Percentiles rank a stretch among this genome's conserved stretches.
These are phyloP conservation scores for Lactarius psammicola DNA, from an alignment of 768 basidiomycete species.

Conservation along the genomic window DNA sequence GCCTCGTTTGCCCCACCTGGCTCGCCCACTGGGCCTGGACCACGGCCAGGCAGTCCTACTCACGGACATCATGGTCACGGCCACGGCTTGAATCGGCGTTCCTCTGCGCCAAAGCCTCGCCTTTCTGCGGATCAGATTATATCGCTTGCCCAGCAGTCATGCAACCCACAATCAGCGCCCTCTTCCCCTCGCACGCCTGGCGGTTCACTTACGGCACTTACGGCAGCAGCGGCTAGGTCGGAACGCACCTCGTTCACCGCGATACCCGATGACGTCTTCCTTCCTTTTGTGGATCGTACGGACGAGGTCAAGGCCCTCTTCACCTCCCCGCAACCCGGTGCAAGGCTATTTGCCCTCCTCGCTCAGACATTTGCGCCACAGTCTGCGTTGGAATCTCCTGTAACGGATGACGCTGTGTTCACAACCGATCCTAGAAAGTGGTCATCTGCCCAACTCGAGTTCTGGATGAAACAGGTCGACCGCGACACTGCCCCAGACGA, in stretches of 20 bases:
- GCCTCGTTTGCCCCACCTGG: conserved; percentile 51
- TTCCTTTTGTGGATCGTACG: conserved; percentile 85
- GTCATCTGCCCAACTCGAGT: conserved; percentile 67
- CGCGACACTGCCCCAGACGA: conserved; percentile 65
- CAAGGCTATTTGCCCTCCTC: conserved; percentile 69
- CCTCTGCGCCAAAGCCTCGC: conserved; percentile 38
- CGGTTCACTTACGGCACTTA: conserved; percentile 25
- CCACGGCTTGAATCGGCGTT: conserved; percentile 45
- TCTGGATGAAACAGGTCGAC: conserved; percentile 64
- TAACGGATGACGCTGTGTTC: conserved; percentile 35
- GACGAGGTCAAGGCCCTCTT: conserved; percentile 72
- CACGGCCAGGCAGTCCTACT: conserved; percentile 31
- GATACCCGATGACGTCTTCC: conserved; percentile 70
- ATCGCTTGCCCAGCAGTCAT: conserved; percentile 66
- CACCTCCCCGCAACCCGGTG: conserved; percentile 54
- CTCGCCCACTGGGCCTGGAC: conserved; percentile 30
- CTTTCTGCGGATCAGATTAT: conserved; percentile 73
- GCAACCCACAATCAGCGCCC: conserved; percentile 41
- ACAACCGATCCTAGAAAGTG: conserved; percentile 61
- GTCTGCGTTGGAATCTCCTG: conserved; percentile 31
- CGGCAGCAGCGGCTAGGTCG: conserved; percentile 23
- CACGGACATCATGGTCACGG: conserved; percentile 29
- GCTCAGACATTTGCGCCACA: conserved; percentile 57
- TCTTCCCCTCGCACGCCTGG: conserved; percentile 29
- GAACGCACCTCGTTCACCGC: conserved; percentile 65